Evolutionary conservation across 257 asterid species (phyloP), one percentile per base, ranked within the genome.

Genomic region (Solanum medicagineum): DNA sequence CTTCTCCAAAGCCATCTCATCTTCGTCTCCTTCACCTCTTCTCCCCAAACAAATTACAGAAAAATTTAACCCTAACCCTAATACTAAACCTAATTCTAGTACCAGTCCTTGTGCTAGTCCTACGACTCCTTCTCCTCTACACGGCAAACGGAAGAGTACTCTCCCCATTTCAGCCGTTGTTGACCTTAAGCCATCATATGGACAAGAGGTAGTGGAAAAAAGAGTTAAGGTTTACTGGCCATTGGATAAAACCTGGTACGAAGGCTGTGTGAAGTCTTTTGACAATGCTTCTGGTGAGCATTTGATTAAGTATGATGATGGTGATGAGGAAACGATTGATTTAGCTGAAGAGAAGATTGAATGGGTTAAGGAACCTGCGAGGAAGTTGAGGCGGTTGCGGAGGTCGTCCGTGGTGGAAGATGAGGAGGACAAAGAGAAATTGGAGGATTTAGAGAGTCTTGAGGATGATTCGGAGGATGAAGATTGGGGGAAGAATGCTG

Each of bases 281-380:
- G 97, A 96, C 84, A 86, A 84, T 84, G 13, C 84, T 66, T 91
- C 95, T 9, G 98, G 97, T 17, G 92, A 93, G 90, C 99, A 96
- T 92, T 88, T 89, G 93, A 91, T 96, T 89, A 91, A 86, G 90
- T 95, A 96, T 86, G 97, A 95, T 51, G 99, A 96, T 66, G 96
- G 86, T 2, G 98, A 95, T 59, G 97, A 95, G 93, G 98, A 96
- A 86, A 60, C 75, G 89, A n/a, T 96, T 26, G 68, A 87, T 85
- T 89, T 96, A 16, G 65, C 88, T 20, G 90, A 45, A 87, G 98
- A 96, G 60, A 94, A 89, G 89, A 84, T 94, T 66, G 97, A 94
- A 88, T 94, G 93, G 93, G 81, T 87, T 70, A 94, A 85, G 84
- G 88, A 87, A 32, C 88, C 84, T 8, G 89, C 70, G 57, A 90